Base-by-base conservation (phyloP, 768 basidiomycete species). In the Pleurotus tuber-regium region DNA sequence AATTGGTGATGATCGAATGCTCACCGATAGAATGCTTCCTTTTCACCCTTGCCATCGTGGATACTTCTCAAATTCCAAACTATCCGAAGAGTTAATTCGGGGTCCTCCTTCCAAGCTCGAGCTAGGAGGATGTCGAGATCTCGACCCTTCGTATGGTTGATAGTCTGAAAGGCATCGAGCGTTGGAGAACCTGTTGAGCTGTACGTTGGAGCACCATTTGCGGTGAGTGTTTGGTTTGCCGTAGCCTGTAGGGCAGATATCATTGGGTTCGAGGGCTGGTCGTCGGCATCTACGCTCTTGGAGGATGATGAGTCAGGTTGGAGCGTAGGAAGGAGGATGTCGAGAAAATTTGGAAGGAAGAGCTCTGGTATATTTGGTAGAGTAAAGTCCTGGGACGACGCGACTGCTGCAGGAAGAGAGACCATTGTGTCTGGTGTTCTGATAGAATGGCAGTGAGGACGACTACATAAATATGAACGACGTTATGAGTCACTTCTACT, bases 41-140 rank as follows among this genome's bases (percentile, higher is more conserved):
- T 82, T 38, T 81, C 79, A 4, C 73, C 68, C 58, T 83, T 85
- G 0, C 87, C 86, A 38, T 89, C 83, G 51, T 85, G 84, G 26
- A 90, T 87, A 30, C 83, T 86, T 24, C 86, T 65, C 41, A 77
- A 59, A 52, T 82, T 79, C 83, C 85, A 88, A 54, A 90, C 84
- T 50, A 88, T 69, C 28, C 75, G 73, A 29, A 88, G 71, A 0
- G 86, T 85, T 14, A 82, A 56, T 6, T 61, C 55, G 0, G 84
- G 68, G 58, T 87, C 80, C 52, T 83, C 78, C 24, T 59, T 63
- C 86, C 86, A 89, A 1, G 84, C 73, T 4, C 72, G 66, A 0
- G 61, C 58, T 1, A 89, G 72, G 40, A 71, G 60, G 0, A 40
- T 31, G 42, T 72, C 64, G 16, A 82, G 59, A 0, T 54, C 40